Evolutionary conservation across 2,329 filamentous ascomycete genomes (phyloP).

Genomic region (Talaromyces rugulosus): DNA sequence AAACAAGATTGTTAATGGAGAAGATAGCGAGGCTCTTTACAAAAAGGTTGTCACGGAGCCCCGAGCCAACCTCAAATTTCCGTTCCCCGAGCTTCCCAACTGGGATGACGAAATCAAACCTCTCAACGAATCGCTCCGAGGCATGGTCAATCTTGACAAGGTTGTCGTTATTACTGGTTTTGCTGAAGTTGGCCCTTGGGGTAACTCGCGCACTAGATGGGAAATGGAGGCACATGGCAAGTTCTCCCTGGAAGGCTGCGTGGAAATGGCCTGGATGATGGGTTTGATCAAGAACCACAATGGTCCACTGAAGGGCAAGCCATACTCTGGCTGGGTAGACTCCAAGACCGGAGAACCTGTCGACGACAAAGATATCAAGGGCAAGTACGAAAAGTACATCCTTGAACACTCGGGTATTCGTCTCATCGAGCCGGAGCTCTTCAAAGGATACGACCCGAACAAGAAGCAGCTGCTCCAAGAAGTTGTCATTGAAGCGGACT

Average conservation of each 20-base stretch:
- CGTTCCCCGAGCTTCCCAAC: conserved; percentile 84
- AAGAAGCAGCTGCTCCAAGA: conserved; percentile 98
- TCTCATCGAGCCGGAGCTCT: conserved; percentile 94
- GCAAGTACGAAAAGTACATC: conserved; percentile 95
- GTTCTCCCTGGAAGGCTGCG: conserved; percentile 95
- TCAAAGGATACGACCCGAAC: conserved; percentile 94
- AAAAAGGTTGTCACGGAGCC: conserved; percentile 92
- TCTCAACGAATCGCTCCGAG: conserved; percentile 82
- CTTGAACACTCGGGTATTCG: conserved; percentile 96
- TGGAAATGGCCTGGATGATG: conserved; percentile 99
- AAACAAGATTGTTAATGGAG: conserved; percentile 95
- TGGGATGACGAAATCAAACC: conserved; percentile 90
- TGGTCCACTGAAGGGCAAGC: conserved; percentile 89
- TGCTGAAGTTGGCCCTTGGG: conserved; percentile 87
- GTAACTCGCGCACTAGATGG: conserved; percentile 96
- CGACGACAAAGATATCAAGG: conserved; percentile 96
- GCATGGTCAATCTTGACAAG: conserved; percentile 98
- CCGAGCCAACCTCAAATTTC: conserved; percentile 95
- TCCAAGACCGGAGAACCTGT: conserved; percentile 90
- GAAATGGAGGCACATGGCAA: conserved; percentile 98
- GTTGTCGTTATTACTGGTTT: conserved; percentile 97
- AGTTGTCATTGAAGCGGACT: conserved; percentile 93
- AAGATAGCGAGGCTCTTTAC: conserved; percentile 86
- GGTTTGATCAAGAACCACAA: conserved; percentile 99
- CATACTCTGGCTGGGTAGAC: conserved; percentile 95